A percentile compares a stretch with the other conserved stretches of the same genome.
These are phyloP conservation scores for Nakazawaea molendinolei DNA, from an alignment of 805 yeast species.

Conservation along the genomic window DNA sequence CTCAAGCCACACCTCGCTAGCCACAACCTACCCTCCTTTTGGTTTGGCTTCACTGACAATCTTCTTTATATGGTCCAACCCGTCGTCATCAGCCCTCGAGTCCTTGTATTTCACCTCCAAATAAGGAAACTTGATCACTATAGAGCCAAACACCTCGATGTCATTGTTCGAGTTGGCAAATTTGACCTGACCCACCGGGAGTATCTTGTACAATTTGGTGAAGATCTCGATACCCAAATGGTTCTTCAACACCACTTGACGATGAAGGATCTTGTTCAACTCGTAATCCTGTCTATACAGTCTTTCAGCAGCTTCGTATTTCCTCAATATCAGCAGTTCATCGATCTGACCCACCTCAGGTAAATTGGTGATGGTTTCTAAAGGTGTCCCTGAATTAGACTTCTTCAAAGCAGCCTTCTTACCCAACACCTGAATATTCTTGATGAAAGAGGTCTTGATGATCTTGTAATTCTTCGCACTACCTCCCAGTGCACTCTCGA, in stretches of 20 bases:
- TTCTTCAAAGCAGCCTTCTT: constrained; percentile 23
- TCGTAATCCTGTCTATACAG: constrained; percentile 18
- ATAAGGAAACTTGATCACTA: constrained; percentile 33
- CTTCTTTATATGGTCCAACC: constrained; percentile 31
- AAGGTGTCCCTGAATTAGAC: constrained; percentile 13
- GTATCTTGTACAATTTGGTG: constrained; percentile 19
- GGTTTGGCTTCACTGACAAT: constrained; percentile 43
- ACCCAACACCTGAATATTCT: constrained; percentile 39
- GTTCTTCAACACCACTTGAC: constrained; percentile 14
- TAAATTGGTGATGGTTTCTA: constrained; percentile 12
- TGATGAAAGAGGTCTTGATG: constrained; percentile 52
- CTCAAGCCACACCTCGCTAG: too few relatives aligned
- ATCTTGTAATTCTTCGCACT: constrained; percentile 34
- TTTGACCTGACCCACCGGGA: constrained; percentile 27
- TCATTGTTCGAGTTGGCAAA: constrained; percentile 26
- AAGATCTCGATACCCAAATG: constrained; percentile 23
- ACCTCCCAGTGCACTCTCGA: constrained; percentile 12
- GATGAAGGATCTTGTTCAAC: constrained; percentile 17
- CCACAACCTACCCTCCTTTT: constrained; percentile 50
- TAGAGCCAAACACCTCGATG: constrained; percentile 30
- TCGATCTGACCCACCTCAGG: constrained; percentile 1
- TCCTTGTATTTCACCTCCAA: constrained; percentile 24
- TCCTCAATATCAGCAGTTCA: constrained; percentile 15
- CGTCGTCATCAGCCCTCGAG: constrained; percentile 19
- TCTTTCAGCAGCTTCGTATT: constrained; percentile 15